Percentiles rank a stretch among this genome's conserved stretches.
These are phyloP conservation scores for Aspergillus sergii DNA, from an alignment of 2,329 filamentous ascomycete genomes.

Conservation along the genomic window DNA sequence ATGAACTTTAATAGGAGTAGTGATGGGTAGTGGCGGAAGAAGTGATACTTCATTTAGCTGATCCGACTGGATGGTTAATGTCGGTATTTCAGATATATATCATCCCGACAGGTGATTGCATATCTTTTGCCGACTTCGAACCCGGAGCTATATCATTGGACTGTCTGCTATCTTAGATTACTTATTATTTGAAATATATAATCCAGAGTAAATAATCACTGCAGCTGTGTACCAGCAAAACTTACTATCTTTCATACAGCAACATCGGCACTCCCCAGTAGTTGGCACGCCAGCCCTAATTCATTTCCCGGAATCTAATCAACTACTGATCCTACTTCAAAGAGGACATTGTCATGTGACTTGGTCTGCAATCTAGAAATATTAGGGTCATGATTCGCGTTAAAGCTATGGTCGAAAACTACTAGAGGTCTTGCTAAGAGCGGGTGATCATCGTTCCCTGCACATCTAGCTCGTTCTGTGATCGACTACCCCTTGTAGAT, in stretches of 20 bases:
- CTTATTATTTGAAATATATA: too few relatives aligned
- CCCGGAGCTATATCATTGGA: too few relatives aligned
- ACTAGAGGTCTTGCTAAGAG: not conserved
- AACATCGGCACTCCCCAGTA: too few relatives aligned
- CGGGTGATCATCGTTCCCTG: not conserved
- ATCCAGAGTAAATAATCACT: too few relatives aligned
- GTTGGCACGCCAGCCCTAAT: too few relatives aligned
- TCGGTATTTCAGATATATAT: too few relatives aligned
- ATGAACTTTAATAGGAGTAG: not conserved
- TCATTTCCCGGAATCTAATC: too few relatives aligned
- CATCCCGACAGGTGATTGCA: too few relatives aligned
- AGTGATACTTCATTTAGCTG: not conserved
- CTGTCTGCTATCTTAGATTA: too few relatives aligned
- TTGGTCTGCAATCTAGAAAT: not conserved
- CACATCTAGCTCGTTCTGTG: not conserved
- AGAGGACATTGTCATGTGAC: not conserved
- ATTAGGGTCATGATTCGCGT: not conserved
- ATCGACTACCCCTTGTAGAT: not conserved
- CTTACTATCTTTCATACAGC: too few relatives aligned
- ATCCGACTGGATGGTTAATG: not conserved
- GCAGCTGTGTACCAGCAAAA: too few relatives aligned
- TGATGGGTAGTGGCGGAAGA: not conserved
- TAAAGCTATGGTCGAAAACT: not conserved
- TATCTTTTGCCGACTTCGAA: not conserved
- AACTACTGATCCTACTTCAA: not conserved